Percentiles rank a stretch among this genome's conserved stretches.
These are phyloP conservation scores for Hyaloscypha finlandica DNA, from an alignment of 495 filamentous ascomycete genomes.

Conservation along the genomic window DNA sequence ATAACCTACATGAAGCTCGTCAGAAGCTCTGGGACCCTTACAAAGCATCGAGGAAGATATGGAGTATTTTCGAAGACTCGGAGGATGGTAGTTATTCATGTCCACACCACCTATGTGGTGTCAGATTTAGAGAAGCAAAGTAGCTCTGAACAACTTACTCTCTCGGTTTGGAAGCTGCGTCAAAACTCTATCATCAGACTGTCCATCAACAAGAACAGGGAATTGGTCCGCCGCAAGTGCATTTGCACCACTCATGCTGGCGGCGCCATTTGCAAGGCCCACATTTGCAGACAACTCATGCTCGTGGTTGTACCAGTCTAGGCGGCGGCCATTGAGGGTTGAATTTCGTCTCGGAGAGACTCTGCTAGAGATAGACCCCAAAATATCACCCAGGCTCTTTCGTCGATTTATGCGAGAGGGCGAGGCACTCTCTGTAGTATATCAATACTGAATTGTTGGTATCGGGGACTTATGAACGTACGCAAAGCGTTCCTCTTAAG, in stretches of 20 bases:
- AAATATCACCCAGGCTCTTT: constrained; percentile 29
- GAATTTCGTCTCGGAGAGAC: constrained; percentile 11
- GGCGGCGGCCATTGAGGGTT: not conserved
- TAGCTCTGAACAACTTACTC: not conserved
- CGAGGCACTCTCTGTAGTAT: not conserved
- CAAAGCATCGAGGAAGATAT: not conserved
- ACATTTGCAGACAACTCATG: not conserved
- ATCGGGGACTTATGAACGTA: not conserved
- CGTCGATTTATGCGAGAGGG: constrained; percentile 16
- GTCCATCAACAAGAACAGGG: not conserved
- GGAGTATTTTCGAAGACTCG: not conserved
- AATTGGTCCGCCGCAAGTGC: not conserved
- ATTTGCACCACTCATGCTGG: not conserved
- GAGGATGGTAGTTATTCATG: not conserved
- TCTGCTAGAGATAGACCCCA: constrained; percentile 21
- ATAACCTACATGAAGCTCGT: not conserved
- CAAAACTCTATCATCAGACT: not conserved
- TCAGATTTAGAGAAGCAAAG: not conserved
- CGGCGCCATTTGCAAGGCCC: not conserved
- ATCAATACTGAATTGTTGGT: not conserved
- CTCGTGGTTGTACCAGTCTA: not conserved
- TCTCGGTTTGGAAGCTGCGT: not conserved
- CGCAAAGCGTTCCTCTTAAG: not conserved
- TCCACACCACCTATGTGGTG: not conserved
- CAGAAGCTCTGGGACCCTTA: not conserved